These are phyloP conservation scores for Arachis stenosperma DNA, from an alignment of 306 rosid genomes.

Conservation along the genomic window DNA sequence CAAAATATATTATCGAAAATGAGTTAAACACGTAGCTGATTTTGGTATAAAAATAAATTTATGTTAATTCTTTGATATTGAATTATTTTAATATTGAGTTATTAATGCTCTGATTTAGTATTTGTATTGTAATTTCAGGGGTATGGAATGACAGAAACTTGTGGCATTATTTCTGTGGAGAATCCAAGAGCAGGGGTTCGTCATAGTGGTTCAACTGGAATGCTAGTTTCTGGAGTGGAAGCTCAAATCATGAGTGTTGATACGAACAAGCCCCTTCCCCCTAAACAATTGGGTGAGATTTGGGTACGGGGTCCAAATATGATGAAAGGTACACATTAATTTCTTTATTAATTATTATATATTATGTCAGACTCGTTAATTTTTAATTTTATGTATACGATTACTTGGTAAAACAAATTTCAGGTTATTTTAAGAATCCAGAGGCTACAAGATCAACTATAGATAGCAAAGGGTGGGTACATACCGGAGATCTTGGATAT, in stretches of 20 bases:
- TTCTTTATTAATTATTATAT: too few relatives aligned
- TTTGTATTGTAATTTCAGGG: slow-evolving; percentile 46
- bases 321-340: slow-evolving; percentile 60
- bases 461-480: slow-evolving; percentile 75
- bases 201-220: slow-evolving; percentile 70
- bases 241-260: slow-evolving; percentile 68
- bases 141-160: slow-evolving; percentile 91
- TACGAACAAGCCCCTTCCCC: slow-evolving; percentile 71
- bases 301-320: slow-evolving; percentile 82
- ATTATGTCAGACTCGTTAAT: too few relatives aligned
- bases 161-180: slow-evolving; percentile 63
- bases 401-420: slow-evolving; percentile 5
- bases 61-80: too few relatives aligned
- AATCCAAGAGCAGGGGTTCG: slow-evolving; percentile 52
- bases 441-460: slow-evolving; percentile 68
- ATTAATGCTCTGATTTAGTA: not conserved
- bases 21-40: too few relatives aligned
- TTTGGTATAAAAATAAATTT: too few relatives aligned
- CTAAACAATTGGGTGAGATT: slow-evolving; percentile 75
- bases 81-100: too few relatives aligned
- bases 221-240: slow-evolving; percentile 65
- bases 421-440: slow-evolving; percentile 78
- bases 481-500: slow-evolving; percentile 88
- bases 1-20: too few relatives aligned
- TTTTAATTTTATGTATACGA: not conserved